Percentiles rank a stretch among this genome's conserved stretches.
These are phyloP conservation scores for Chimonanthus salicifolius DNA, from an alignment of 164 flowering plant species.

Conservation along the genomic window DNA sequence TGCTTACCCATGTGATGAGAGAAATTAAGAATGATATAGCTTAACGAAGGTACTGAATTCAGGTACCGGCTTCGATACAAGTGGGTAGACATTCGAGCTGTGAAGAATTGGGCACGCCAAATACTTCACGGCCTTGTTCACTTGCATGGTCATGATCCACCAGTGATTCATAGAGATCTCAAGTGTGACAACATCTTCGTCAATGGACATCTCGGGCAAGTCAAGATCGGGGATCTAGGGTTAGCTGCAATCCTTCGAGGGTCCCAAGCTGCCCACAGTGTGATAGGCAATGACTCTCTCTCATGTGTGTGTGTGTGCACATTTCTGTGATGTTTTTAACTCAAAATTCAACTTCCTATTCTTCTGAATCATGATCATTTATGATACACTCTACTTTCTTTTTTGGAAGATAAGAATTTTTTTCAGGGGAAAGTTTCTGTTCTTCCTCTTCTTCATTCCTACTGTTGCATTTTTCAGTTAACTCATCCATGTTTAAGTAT, in stretches of 20 bases:
- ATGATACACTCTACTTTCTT: too few species aligned
- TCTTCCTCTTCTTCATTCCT: slow-evolving; percentile 4
- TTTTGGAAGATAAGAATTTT: too few species aligned
- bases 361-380: too few species aligned
- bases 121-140: slow-evolving; percentile 73
- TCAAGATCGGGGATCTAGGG: slow-evolving; percentile 93
- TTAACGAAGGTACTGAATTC: neutral
- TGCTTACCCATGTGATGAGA: neutral
- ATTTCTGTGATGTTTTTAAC: too few species aligned
- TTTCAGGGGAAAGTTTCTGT: too few species aligned
- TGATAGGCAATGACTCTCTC: slow-evolving; percentile 46
- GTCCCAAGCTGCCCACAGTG: slow-evolving; percentile 74
- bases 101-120: slow-evolving; percentile 89
- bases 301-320: neutral
- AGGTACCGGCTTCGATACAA: slow-evolving; percentile 68
- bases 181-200: slow-evolving; percentile 94
- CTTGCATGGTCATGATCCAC: slow-evolving; percentile 78
- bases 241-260: slow-evolving; percentile 73
- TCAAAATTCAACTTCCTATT: too few species aligned
- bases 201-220: slow-evolving; percentile 90
- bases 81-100: slow-evolving; percentile 55
- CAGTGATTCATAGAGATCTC: slow-evolving; percentile 91
- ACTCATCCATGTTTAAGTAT: neutral
- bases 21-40: neutral
- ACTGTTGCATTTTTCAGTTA: neutral